phyloP scores from a whole-genome alignment of 371 early-diverging fungal species.

The Rhizopus sp. region DNA sequence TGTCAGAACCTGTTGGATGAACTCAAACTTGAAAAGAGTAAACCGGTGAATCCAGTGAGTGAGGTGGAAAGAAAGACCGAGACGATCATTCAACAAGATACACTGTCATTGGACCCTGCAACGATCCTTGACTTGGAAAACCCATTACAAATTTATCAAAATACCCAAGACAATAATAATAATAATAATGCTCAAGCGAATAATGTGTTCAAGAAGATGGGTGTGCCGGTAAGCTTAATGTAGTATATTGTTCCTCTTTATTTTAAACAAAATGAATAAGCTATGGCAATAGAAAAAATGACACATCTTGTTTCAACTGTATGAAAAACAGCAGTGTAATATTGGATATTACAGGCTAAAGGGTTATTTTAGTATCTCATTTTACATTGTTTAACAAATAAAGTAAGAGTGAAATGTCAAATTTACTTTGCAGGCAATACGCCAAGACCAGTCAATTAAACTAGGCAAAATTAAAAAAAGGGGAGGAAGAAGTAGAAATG shows the following conservation, averaged over 20 bases:
- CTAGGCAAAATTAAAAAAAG: too few relatives aligned
- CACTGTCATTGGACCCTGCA: constrained; percentile 3
- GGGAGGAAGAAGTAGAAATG: too few relatives aligned
- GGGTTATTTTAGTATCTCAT: too few relatives aligned
- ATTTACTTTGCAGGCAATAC: too few relatives aligned
- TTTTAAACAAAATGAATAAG: constrained; percentile 11
- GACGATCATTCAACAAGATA: constrained; percentile 2
- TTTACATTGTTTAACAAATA: too few relatives aligned
- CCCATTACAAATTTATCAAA: constrained; percentile 4
- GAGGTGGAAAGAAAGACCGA: constrained; percentile 1
- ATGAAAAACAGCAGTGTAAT: neutral
- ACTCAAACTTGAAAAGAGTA: neutral
- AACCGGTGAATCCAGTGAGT: neutral
- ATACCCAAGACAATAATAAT: constrained; percentile 6
- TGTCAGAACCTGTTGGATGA: constrained; percentile 21
- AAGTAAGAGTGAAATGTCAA: too few relatives aligned
- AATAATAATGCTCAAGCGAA: constrained; percentile 15
- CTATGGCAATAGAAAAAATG: constrained; percentile 15
- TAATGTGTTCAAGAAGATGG: constrained; percentile 20
- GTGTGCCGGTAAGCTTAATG: constrained; percentile 19
- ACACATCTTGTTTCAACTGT: neutral
- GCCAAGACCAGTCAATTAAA: too few relatives aligned
- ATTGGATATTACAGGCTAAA: too few relatives aligned
- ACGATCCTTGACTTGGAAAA: neutral
- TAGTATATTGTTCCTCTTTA: neutral